Conservation (phyloP, 139 green algal genomes). For the Micractinium sp. region DNA sequence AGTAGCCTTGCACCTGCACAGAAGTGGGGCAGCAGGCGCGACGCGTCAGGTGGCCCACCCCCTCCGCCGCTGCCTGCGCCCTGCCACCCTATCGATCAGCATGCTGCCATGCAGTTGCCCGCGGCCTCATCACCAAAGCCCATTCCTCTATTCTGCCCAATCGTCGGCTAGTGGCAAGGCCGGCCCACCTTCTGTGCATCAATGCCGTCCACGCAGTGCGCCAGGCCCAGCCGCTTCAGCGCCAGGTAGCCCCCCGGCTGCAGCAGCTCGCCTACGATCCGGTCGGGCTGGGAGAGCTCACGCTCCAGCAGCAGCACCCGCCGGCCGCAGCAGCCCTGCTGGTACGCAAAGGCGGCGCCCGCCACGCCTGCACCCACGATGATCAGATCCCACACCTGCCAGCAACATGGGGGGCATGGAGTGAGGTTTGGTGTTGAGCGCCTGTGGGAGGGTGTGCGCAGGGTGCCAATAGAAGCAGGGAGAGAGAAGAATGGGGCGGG, state of each 20-base stretch:
- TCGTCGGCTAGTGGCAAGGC: not conserved
- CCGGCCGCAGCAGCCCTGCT: conserved; percentile 73
- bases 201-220: conserved; percentile 83
- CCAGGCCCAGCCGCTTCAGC: conserved; percentile 92
- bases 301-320: conserved; percentile 92
- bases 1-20: conserved; percentile 92
- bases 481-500: not conserved
- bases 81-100: no score
- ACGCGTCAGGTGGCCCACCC: not conserved
- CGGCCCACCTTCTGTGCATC: conserved; percentile 90
- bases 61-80: not conserved
- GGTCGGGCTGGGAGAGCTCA: conserved; percentile 91
- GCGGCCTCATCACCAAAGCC: no score
- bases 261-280: conserved; percentile 99
- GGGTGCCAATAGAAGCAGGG: no score
- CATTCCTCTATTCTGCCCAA: not conserved
- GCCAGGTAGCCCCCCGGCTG: conserved; percentile 94
- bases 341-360: conserved; percentile 87
- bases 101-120: no score
- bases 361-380: conserved; percentile 95
- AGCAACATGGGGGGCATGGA: not conserved
- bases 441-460: no score
- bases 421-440: not conserved
- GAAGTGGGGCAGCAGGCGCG: not conserved
- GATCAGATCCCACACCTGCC: conserved; percentile 91